phyloP scores from a whole-genome alignment of 1,284 basidiomycete species.

The Stereum hirsutum region DNA sequence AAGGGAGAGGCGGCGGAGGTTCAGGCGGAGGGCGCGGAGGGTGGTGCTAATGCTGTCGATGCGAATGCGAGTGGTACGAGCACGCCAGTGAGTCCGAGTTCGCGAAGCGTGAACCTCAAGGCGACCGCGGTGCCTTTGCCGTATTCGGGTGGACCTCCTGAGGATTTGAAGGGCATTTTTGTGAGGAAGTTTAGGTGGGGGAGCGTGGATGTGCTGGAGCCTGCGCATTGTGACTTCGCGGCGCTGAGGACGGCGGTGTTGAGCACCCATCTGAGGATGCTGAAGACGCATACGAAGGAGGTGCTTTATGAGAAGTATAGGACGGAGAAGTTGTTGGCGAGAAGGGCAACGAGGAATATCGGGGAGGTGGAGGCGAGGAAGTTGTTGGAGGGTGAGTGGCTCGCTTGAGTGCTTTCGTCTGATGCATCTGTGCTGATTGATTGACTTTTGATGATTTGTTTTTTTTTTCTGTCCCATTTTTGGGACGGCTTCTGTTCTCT shows the following conservation, averaged over 20 bases:
- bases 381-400: conserved; percentile 58
- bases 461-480: no score
- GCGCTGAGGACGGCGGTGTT: conserved; percentile 71
- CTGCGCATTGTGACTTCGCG: conserved; percentile 75
- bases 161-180: conserved; percentile 62
- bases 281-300: conserved; percentile 73
- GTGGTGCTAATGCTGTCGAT: no score
- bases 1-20: conserved; percentile 22
- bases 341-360: conserved; percentile 70
- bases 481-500: no score
- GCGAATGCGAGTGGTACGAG: conserved; percentile 1
- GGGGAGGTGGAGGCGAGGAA: conserved; percentile 61
- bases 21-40: conserved; percentile 4
- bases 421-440: no score
- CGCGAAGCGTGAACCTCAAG: conserved; percentile 14
- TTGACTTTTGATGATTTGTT: no score
- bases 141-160: conserved; percentile 43
- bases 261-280: conserved; percentile 74
- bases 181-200: conserved; percentile 75
- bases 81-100: conserved; percentile 16
- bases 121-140: conserved; percentile 15
- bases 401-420: no score
- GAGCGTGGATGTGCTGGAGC: conserved; percentile 73
- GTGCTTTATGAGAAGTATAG: conserved; percentile 78
- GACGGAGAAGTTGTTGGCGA: conserved; percentile 76